Evolutionary conservation across 768 basidiomycete species (phyloP), one percentile per base, ranked within the genome.

Genomic region (Tephrocybe sp.): DNA sequence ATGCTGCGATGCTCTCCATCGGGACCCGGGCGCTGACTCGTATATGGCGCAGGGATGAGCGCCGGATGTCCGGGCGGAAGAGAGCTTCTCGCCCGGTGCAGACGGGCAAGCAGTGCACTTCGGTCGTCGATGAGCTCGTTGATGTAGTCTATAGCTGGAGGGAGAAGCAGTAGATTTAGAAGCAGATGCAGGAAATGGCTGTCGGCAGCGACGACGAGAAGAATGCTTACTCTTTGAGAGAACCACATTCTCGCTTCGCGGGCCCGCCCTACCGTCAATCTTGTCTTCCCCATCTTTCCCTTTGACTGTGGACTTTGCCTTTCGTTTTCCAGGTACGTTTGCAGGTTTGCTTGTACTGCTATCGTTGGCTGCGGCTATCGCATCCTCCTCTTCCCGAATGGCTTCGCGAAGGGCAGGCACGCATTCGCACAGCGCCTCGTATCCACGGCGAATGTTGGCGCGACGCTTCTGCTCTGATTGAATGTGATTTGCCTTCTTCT

Each of bases 401-500:
- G 92, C 92, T 58, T 90, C 91, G 15, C 85, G 71, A 32, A 97
- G 74, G 2, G 89, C 75, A 9, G 94, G 94, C 0, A 97, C 86
- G 23, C 83, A 81, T 21, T 86, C 86, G 61, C 93, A 94, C 0
- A 97, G 75, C 6, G 87, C 84, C 59, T 95, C 93, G 64, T 96
- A 96, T 10, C 93, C 94, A 33, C 85, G 72, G 10, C 92, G 79
- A 45, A 97, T 96, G 60, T 93, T 94, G 12, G 91, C 91, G 26
- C 94, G 83, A 21, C 94, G 85, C 67, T 95, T 95, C 73, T 96
- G 93, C 71, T 97, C 94, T 2, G 86, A 89, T 60, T 91, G 88
- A 58, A 97, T 96, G 63, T 97, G 93, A 61, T 95, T 95, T 34
- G 88, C 88, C 64, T 94, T 91, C 66, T 95, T 95, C 74, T 94